Base-by-base conservation (phyloP, 2,329 filamentous ascomycete species). In the Emergomyces africanus region DNA sequence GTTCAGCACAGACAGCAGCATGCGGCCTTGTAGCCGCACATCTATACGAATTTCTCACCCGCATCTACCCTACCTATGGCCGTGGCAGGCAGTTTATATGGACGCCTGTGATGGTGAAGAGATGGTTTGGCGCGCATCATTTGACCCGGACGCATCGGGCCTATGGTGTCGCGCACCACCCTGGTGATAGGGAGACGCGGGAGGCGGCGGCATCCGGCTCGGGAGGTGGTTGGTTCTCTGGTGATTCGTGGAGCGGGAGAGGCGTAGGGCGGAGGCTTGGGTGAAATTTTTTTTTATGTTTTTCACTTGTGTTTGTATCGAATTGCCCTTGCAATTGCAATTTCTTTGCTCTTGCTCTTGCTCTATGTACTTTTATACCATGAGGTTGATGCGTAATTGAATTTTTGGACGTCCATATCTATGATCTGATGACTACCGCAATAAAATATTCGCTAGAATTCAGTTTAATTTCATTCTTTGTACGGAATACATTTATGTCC, bases 21-120 rank as follows among this genome's bases (percentile, higher is more conserved):
- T 88, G 83, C 39, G 94, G 94, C n/a, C 79, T 99, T 12, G 64
- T 95, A 49, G 89, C 91, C 14, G 91, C 91, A 4, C 94, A 99
- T 71, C 68, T 94, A 23, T 95, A 90, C 73, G 89, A 97, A 70
- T 99, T 97, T 69, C 73, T 96, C 55, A 90, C 88, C 1, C 83
- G 89, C 54, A 80, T 96, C 48, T 97, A 90, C 79, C 94, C 94
- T 4, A 84, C 88, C 59, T 94, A 94, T 69, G 92, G 90, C 37
- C 88, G 89, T 59, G 94, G 94, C 0, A 79, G 78, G 57, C 95
- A 91, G 68, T 79, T 86, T 54, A 78, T 96, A 41, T 78, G 80
- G 15, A 94, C 90, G 0, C 94, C 94, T 2, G 71, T 72, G 5
- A 84, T 90, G 64, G 74, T 97, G 60, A 84, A 83, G 61, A 80